These are phyloP conservation scores for Orbilia brochopaga DNA, from an alignment of 2,329 filamentous ascomycete species.

Conservation along the genomic window DNA sequence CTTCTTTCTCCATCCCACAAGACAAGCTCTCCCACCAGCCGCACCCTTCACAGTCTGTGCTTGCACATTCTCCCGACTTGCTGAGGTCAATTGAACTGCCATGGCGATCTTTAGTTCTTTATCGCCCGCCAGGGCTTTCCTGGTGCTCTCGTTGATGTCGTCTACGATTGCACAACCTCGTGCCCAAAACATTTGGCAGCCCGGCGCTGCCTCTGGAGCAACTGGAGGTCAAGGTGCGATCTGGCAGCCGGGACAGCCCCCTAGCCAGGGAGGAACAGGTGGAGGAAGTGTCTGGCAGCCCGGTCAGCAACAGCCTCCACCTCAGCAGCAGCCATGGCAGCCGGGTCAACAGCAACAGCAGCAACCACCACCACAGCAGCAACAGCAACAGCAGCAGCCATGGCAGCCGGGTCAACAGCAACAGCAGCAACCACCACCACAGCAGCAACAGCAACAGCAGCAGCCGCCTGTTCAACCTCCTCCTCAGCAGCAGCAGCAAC, in stretches of 20 bases:
- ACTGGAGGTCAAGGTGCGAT: background rate
- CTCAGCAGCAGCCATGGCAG: constrained; percentile 19
- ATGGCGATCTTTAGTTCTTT: constrained; percentile 29
- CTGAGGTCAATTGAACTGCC: constrained; percentile 2
- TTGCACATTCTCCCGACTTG: constrained; percentile 19
- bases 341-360: constrained; percentile 2
- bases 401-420: constrained; percentile 1
- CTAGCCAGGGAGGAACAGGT: background rate
- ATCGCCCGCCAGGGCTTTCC: constrained; percentile 21
- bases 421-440: constrained; percentile 8
- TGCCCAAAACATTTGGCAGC: background rate
- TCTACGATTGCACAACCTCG: constrained; percentile 14
- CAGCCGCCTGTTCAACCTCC: constrained; percentile 9
- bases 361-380: constrained; percentile 3
- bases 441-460: constrained; percentile 8
- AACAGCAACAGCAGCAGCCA: constrained; percentile 8
- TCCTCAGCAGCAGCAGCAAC: constrained; percentile 2
- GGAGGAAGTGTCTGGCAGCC: constrained; percentile 8
- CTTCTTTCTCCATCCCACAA: constrained; percentile 9
- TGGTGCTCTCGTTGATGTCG: constrained; percentile 14
- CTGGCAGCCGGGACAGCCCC: too few relatives aligned
- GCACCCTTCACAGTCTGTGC: constrained; percentile 6
- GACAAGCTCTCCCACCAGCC: background rate
- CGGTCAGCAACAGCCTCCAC: constrained; percentile 6
- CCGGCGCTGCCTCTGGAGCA: background rate